phyloP scores from a whole-genome alignment of 2,329 filamentous ascomycete species.

The Hymenotorrendiella dingleyae region DNA sequence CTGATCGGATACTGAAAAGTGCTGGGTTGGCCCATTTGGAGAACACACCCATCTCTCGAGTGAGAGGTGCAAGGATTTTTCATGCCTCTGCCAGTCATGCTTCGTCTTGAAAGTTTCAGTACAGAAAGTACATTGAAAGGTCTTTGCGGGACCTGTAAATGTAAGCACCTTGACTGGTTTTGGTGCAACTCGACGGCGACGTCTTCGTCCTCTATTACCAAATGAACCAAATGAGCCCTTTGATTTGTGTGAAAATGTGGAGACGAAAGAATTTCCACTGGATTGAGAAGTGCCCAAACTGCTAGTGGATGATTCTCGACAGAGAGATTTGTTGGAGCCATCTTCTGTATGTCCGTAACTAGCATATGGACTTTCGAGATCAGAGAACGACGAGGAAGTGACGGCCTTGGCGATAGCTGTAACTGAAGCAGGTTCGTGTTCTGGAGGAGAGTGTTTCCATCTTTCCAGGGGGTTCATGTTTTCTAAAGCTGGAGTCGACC shows the following conservation, averaged over 20 bases:
- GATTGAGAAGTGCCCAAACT: slow-evolving; percentile 57
- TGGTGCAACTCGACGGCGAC: slow-evolving; percentile 26
- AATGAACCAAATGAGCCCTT: slow-evolving; percentile 36
- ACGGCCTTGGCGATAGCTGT: slow-evolving; percentile 60
- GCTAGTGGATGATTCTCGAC: slow-evolving; percentile 54
- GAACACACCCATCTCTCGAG: slow-evolving; percentile 62
- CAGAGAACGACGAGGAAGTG: slow-evolving; percentile 43
- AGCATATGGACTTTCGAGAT: slow-evolving; percentile 48
- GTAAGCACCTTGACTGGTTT: slow-evolving; percentile 40
- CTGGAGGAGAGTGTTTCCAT: slow-evolving; percentile 64
- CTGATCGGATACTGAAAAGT: slow-evolving; percentile 54
- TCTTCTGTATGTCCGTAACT: slow-evolving; percentile 55
- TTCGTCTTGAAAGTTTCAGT: slow-evolving; percentile 63
- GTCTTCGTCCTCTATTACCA: slow-evolving; percentile 24
- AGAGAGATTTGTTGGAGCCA: slow-evolving; percentile 51
- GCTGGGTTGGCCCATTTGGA: slow-evolving; percentile 48
- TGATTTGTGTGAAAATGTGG: slow-evolving; percentile 53
- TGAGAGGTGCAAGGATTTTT: slow-evolving; percentile 60
- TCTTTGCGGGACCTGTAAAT: slow-evolving; percentile 37
- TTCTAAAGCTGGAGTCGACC: slow-evolving; percentile 47
- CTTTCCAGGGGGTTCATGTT: slow-evolving; percentile 60
- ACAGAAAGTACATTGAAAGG: slow-evolving; percentile 61
- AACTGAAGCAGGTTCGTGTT: slow-evolving; percentile 61
- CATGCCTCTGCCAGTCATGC: slow-evolving; percentile 66
- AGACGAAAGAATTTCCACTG: slow-evolving; percentile 51